Evolutionary conservation across 139 green algal species (phyloP).

Genomic region (Nannochloris sp.): DNA sequence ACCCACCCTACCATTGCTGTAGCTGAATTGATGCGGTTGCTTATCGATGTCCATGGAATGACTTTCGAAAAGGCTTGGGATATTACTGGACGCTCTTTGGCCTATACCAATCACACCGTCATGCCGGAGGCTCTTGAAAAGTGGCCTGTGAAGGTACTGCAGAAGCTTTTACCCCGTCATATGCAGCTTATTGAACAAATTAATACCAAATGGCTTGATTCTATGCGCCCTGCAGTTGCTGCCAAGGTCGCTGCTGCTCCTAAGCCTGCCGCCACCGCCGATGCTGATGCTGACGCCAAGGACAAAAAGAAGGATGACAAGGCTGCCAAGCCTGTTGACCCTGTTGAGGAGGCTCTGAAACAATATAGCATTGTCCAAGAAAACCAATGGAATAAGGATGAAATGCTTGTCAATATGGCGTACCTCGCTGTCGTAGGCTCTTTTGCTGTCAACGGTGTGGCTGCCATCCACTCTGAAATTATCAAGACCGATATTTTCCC

Average conservation of each 20-base stretch:
- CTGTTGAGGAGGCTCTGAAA: conserved; percentile 42
- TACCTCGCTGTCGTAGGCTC: conserved; percentile 88
- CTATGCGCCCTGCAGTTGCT: conserved; percentile 11
- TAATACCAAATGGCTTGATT: conserved; percentile 43
- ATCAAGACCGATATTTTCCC: conserved; percentile 88
- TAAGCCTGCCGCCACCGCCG: not conserved
- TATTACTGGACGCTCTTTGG: conserved; percentile 77
- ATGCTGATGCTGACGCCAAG: conserved; percentile 15
- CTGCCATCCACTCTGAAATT: conserved; percentile 91
- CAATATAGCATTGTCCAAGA: conserved; percentile 75
- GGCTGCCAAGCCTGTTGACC: conserved; percentile 10
- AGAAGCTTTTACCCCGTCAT: conserved; percentile 94
- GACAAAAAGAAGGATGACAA: conserved; percentile 12
- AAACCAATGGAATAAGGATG: conserved; percentile 80
- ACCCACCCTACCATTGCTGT: conserved; percentile 96
- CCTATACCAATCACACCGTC: conserved; percentile 99
- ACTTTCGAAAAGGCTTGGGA: conserved; percentile 77
- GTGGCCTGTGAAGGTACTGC: conserved; percentile 84
- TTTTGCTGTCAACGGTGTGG: conserved; percentile 90
- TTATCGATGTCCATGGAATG: conserved; percentile 91
- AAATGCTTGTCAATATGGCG: conserved; percentile 93
- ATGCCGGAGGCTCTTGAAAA: conserved; percentile 99
- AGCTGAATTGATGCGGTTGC: conserved; percentile 93
- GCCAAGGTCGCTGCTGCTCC: conserved; percentile 17
- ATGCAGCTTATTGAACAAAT: conserved; percentile 92